These are phyloP conservation scores for Xylariaceae sp. DNA, from an alignment of 2,329 filamentous ascomycete species.

Conservation along the genomic window DNA sequence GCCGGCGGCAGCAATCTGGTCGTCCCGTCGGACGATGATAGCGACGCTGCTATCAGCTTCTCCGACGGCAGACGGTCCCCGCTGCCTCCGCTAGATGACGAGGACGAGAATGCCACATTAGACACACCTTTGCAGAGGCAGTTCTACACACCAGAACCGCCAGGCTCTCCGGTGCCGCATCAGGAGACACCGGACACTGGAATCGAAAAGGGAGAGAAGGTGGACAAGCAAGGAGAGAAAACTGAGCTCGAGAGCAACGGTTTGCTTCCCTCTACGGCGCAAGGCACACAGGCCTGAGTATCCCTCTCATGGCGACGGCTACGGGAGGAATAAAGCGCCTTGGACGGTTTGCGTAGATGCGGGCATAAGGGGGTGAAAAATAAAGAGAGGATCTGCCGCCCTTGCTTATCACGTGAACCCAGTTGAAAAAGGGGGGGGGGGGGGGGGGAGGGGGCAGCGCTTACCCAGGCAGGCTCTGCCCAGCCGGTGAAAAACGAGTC, in stretches of 20 bases:
- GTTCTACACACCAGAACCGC: conserved; percentile 40
- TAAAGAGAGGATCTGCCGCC: no score
- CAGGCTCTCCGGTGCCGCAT: conserved; percentile 27
- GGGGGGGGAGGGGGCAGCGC: no score
- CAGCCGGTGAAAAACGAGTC: no score
- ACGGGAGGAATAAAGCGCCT: no score
- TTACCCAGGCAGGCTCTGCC: no score
- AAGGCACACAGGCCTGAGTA: no score
- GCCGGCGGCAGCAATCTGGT: conserved; percentile 38
- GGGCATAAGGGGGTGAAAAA: no score
- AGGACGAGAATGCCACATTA: conserved; percentile 17
- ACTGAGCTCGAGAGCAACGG: conserved; percentile 4
- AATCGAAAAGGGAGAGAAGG: conserved; percentile 17
- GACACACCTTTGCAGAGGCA: conserved; percentile 27
- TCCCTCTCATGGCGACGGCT: no score
- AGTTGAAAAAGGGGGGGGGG: no score
- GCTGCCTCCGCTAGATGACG: conserved; percentile 42
- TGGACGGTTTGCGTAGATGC: no score
- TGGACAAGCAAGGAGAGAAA: no score
- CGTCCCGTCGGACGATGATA: conserved; percentile 53
- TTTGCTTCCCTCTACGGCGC: conserved; percentile 31
- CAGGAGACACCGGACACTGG: conserved; percentile 17
- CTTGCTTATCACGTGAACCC: no score
- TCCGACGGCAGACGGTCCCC: conserved; percentile 55
- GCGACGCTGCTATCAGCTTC: conserved; percentile 54